Conservation (phyloP, 352 stramenopile genomes). For the Phytophthora pluvialis region DNA sequence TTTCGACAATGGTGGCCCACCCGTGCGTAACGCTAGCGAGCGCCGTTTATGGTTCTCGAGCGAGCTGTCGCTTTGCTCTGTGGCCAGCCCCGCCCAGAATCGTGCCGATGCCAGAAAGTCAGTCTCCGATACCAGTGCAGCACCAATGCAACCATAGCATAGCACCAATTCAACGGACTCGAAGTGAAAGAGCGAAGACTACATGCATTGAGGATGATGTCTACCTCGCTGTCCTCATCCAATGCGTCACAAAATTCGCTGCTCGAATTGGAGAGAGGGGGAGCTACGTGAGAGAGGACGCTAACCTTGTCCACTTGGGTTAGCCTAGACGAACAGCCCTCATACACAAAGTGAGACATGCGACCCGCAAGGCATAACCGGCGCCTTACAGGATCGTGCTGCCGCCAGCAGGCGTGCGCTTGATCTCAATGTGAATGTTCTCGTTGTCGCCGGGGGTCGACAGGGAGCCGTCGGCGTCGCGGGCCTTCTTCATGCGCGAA, state of each 20-base stretch:
- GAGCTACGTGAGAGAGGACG: constrained; percentile 14
- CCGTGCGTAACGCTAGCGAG: not conserved
- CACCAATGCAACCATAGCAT: not conserved
- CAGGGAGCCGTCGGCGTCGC: constrained; percentile 29
- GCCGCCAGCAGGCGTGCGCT: constrained; percentile 43
- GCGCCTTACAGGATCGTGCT: constrained; percentile 50
- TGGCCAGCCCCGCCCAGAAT: not conserved
- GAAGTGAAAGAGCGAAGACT: constrained; percentile 13
- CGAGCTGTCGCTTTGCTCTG: constrained; percentile 2
- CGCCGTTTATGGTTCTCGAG: not conserved
- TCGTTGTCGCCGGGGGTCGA: constrained; percentile 35
- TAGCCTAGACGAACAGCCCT: constrained; percentile 35
- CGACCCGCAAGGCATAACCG: constrained; percentile 8
- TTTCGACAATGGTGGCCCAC: constrained; percentile 5
- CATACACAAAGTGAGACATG: constrained; percentile 30
- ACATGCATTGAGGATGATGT: constrained; percentile 35
- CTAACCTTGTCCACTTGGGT: constrained; percentile 32
- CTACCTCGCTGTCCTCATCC: constrained; percentile 22
- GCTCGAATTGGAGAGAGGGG: constrained; percentile 9
- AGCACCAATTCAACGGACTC: not conserved
- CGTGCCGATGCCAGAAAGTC: constrained; percentile 18
- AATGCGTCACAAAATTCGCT: constrained; percentile 22
- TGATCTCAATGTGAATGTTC: constrained; percentile 51
- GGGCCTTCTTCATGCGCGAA: constrained; percentile 36
- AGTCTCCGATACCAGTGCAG: constrained; percentile 9